Percentiles rank a stretch among this genome's conserved stretches.
Evolutionary conservation across 768 basidiomycete species (phyloP).

Genomic region (Termitomyces heimii): DNA sequence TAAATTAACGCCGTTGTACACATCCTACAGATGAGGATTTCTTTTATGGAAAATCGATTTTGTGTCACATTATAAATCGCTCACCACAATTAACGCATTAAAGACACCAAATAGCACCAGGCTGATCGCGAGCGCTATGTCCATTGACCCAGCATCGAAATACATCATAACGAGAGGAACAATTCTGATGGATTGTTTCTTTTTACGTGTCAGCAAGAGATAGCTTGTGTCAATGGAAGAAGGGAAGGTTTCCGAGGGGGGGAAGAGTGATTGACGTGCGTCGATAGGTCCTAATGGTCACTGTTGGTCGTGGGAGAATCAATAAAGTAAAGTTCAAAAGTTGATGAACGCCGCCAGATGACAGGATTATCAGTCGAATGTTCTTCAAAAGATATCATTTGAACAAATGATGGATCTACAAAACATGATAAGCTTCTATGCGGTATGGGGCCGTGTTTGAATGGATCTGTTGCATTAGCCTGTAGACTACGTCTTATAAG

Average conservation of each 20-base stretch:
- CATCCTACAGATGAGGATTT: not conserved
- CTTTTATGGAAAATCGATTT: not conserved
- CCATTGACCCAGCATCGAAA: not conserved
- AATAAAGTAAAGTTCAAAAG: not conserved
- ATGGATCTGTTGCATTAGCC: no score
- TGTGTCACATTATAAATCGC: not conserved
- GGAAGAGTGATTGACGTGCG: not conserved
- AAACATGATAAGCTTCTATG: no score
- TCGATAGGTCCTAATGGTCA: not conserved
- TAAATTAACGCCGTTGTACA: not conserved
- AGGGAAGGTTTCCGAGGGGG: not conserved
- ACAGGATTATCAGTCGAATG: not conserved
- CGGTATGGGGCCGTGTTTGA: no score
- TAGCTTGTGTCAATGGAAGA: not conserved
- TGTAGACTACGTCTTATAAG: no score
- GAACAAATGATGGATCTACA: not conserved
- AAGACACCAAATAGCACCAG: not conserved
- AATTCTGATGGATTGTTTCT: not conserved
- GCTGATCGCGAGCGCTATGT: not conserved
- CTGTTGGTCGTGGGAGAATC: not conserved
- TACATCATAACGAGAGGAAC: not conserved
- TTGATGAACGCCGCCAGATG: not conserved
- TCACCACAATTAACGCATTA: not conserved
- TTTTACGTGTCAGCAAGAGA: not conserved
- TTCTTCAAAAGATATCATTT: not conserved